Evolutionary conservation across 345 rosid genomes (phyloP), one percentile per base, ranked within the genome.

Genomic region (Excoecaria cochinchinensis): DNA sequence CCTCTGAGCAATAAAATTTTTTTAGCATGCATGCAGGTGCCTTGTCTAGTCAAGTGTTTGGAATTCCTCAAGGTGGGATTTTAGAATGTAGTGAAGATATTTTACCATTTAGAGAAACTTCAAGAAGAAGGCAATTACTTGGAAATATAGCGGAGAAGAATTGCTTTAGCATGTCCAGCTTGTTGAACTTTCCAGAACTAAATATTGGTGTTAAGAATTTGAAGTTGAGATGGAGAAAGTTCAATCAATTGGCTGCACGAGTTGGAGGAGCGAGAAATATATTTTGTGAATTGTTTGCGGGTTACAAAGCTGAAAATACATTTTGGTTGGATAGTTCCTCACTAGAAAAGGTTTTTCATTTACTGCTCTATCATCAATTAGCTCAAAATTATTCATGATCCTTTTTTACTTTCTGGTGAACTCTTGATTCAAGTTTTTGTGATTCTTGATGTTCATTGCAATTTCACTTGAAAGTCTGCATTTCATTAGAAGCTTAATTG

Each of bases 321-420:
- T 95, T 95, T 83, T 95, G 99, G 99, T 83, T 95, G 85, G 99
- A 93, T 82, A 95, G 98, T 81, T 91, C 99, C 73, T 95, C 96
- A 24, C 84, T 71, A 72, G 99, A 95, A 79, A 95, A 90, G 98
- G 98, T 95, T 44, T 8, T 44, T 83, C 67, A 69, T 64, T 57
- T 77, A 19, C 46, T 48, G 24, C 57, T 25, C 13, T 17, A 42
- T 63, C 72, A 62, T 62, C 48, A 61, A 44, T 44, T 44, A 48
- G 40, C 68, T 22, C 5, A 46, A 60, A 60, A 44, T 40, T 44
- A 21, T 60, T 8, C 21, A 17, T 36, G 63, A 71, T 11, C n/a
- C 5, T 56, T 46, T 51, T 16, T 4, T 31, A 31, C 31, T 31
- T 6, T 25, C 39, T 17, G 17, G 47, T 16, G 1, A 44, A 44